These are phyloP conservation scores for Apiospora kogelbergensis DNA, from an alignment of 2,329 filamentous ascomycete genomes.

Conservation along the genomic window DNA sequence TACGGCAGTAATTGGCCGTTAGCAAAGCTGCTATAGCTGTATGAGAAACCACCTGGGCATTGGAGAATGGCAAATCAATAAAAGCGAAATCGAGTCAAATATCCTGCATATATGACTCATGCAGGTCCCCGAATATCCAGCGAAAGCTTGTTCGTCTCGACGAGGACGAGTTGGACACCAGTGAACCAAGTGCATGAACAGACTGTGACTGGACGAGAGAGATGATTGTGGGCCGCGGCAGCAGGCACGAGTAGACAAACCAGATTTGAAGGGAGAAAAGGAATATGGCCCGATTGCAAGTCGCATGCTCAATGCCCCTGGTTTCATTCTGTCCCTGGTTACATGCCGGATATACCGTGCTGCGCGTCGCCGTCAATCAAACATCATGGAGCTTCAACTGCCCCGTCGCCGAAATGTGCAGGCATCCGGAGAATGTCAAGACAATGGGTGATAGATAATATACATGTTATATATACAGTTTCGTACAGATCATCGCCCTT, in stretches of 20 bases:
- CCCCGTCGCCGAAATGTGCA: not conserved
- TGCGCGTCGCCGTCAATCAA: not conserved
- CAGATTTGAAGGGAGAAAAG: too few species aligned
- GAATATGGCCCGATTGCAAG: too few species aligned
- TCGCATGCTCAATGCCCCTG: too few species aligned
- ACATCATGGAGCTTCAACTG: not conserved
- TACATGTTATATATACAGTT: slow-evolving; percentile 5
- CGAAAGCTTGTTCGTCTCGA: not conserved
- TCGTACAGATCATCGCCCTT: not conserved
- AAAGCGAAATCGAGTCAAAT: not conserved
- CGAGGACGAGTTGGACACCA: too few species aligned
- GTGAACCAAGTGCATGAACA: not conserved
- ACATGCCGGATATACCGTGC: not conserved
- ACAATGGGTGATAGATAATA: slow-evolving; percentile 2
- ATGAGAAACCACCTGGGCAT: not conserved
- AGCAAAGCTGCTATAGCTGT: not conserved
- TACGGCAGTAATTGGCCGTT: not conserved
- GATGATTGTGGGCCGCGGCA: not conserved
- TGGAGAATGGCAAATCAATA: not conserved
- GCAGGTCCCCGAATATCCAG: not conserved
- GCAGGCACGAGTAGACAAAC: too few species aligned
- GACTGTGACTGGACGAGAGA: too few species aligned
- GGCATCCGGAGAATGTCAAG: not conserved
- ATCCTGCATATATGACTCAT: not conserved
- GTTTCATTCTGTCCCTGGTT: not conserved